Evolutionary conservation across 2,329 filamentous ascomycete species (phyloP).

Genomic region (Hypoxylon sp.): DNA sequence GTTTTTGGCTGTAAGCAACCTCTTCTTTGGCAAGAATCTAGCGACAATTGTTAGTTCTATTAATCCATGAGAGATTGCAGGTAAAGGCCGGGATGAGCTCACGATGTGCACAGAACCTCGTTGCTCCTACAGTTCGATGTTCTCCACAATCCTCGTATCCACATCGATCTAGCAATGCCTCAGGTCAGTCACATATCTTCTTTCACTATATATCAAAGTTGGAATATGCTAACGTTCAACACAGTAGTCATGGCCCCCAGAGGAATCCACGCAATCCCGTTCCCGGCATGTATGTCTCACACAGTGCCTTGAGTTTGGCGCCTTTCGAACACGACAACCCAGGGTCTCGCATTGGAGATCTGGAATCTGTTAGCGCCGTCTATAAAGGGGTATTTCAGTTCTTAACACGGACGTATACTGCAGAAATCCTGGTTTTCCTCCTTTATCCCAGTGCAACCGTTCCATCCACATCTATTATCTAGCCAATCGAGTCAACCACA

Average conservation of each 20-base stretch:
- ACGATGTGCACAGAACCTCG: conserved; percentile 24
- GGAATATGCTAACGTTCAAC: conserved; percentile 20
- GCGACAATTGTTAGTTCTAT: conserved; percentile 5
- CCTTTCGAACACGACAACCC: conserved; percentile 5
- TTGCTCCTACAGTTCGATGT: not conserved
- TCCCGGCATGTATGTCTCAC: conserved; percentile 19
- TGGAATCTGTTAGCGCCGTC: conserved; percentile 5
- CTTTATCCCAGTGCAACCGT: conserved; percentile 2
- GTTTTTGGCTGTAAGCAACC: conserved; percentile 5
- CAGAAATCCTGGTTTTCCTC: conserved; percentile 2
- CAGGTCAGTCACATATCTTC: conserved; percentile 2
- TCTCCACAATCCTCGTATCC: conserved; percentile 15
- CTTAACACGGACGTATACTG: conserved; percentile 14
- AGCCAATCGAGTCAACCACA: conserved; percentile 13
- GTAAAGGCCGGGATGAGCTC: not conserved
- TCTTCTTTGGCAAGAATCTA: conserved; percentile 22
- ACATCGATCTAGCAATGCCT: conserved; percentile 27
- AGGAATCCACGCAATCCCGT: conserved; percentile 24
- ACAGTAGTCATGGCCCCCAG: conserved; percentile 12
- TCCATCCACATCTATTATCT: conserved; percentile 35
- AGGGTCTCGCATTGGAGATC: conserved; percentile 28
- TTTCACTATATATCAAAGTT: not conserved
- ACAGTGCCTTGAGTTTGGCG: conserved; percentile 11
- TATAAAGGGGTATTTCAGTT: not conserved
- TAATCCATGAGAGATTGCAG: not conserved